A percentile compares a stretch with the other conserved stretches of the same genome.
These are phyloP conservation scores for Cordyceps farinosa DNA, from an alignment of 2,329 filamentous ascomycete genomes.

Conservation along the genomic window DNA sequence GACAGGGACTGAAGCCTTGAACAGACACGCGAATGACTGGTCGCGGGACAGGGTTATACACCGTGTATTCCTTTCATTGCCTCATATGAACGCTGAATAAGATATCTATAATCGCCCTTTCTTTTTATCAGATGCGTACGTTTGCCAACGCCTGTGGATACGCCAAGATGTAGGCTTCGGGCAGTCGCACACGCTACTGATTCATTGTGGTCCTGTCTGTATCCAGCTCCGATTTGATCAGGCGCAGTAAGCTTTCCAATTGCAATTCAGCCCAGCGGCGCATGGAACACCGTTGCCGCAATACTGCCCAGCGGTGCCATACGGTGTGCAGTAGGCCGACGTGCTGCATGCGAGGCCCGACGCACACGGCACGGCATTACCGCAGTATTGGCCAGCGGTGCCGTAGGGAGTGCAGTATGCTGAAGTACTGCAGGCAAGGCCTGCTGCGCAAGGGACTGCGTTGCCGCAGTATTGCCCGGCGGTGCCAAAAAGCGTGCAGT, in stretches of 20 bases:
- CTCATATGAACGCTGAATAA: no score
- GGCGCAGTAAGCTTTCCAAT: neutral
- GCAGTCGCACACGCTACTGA: no score
- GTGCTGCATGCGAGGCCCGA: slow-evolving; percentile 3
- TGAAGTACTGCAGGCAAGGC: neutral
- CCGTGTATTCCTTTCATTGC: no score
- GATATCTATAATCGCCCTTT: no score
- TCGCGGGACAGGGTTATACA: no score
- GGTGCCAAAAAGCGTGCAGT: neutral
- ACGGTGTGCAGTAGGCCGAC: slow-evolving; percentile 4
- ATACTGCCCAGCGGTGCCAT: neutral
- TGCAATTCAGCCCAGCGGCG: neutral
- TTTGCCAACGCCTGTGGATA: no score
- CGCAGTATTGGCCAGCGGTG: slow-evolving; percentile 40
- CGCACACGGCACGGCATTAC: slow-evolving; percentile 29
- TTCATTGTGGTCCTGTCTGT: no score
- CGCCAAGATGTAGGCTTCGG: no score
- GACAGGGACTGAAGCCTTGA: no score
- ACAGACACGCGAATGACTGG: no score
- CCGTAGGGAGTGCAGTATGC: slow-evolving; percentile 40
- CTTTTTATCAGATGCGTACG: no score
- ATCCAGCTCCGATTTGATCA: neutral
- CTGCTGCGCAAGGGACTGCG: neutral
- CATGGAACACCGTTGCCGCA: neutral
- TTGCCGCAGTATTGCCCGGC: neutral